phyloP scores from a whole-genome alignment of 164 flowering plant genomes.

The Hamamelis virginiana region DNA sequence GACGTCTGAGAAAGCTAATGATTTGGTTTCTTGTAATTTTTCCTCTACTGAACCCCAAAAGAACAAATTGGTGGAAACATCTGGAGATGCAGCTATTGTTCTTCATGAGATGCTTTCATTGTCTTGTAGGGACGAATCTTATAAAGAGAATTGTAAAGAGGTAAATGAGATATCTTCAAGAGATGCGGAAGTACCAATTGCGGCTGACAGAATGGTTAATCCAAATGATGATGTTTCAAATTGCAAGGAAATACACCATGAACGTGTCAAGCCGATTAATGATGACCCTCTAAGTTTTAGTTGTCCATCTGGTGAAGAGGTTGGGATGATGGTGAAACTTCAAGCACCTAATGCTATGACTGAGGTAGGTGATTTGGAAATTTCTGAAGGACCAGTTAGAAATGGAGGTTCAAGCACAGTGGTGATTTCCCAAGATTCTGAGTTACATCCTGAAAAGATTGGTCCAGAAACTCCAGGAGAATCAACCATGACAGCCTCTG shows the following conservation, averaged over 20 bases:
- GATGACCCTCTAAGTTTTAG: slow-evolving; percentile 1
- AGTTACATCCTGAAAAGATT: slow-evolving; percentile 18
- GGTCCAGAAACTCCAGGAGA: slow-evolving; percentile 28
- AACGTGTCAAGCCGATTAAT: slow-evolving; percentile 10
- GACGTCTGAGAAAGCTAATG: slow-evolving; percentile 21
- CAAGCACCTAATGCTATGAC: slow-evolving; percentile 15
- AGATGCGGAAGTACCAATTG: slow-evolving; percentile 19
- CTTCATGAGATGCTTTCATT: slow-evolving; percentile 11
- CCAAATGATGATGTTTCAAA: slow-evolving; percentile 18
- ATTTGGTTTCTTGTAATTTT: slow-evolving; percentile 19
- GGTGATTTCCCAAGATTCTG: slow-evolving; percentile 19
- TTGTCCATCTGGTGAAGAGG: slow-evolving; percentile 19
- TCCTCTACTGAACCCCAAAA: slow-evolving; percentile 26
- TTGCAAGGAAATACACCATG: slow-evolving; percentile 20
- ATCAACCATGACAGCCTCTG: slow-evolving; percentile 19
- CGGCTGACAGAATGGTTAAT: slow-evolving; percentile 18
- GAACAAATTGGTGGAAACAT: slow-evolving; percentile 19
- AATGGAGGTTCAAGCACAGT: slow-evolving; percentile 16
- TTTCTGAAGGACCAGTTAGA: slow-evolving; percentile 18
- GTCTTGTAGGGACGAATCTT: slow-evolving; percentile 15
- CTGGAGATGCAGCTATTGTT: slow-evolving; percentile 12
- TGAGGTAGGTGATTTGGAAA: slow-evolving; percentile 26
- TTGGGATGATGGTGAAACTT: slow-evolving; percentile 10
- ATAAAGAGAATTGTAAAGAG: slow-evolving; percentile 28
- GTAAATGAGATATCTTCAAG: slow-evolving; percentile 31